A percentile compares a stretch with the other conserved stretches of the same genome.
phyloP scores from a whole-genome alignment of 2,329 filamentous ascomycete species.

The Leptoxyphium fumago region DNA sequence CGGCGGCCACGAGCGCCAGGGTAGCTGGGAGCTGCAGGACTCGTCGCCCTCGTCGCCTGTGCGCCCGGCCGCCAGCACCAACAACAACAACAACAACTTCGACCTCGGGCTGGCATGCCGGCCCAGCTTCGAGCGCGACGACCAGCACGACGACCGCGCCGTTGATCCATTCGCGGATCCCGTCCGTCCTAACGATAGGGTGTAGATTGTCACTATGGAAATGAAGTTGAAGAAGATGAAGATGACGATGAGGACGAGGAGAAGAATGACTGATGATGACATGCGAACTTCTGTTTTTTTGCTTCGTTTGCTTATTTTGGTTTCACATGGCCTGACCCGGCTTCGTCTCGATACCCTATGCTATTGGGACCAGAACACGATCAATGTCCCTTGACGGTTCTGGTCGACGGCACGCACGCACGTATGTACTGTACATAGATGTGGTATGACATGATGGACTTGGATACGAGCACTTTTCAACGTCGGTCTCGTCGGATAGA shows the following conservation, averaged over 20 bases:
- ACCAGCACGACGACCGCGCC: constrained; percentile 16
- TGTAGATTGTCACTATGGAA: constrained; percentile 20
- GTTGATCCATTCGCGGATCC: constrained; percentile 26
- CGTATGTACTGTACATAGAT: no score
- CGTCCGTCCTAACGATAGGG: constrained; percentile 32
- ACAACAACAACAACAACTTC: constrained; percentile 1
- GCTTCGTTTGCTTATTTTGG: background rate
- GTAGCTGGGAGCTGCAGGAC: constrained; percentile 42
- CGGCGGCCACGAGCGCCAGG: constrained; percentile 35
- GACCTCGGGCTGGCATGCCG: constrained; percentile 14
- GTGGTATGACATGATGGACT: no score
- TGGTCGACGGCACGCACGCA: no score
- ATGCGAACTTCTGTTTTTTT: background rate
- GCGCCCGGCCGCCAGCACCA: constrained; percentile 6
- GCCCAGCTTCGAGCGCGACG: constrained; percentile 32
- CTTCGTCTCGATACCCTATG: no score
- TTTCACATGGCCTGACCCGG: no score
- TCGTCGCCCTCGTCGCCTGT: constrained; percentile 16
- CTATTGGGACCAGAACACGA: no score
- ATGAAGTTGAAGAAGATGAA: background rate
- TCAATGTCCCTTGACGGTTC: no score
- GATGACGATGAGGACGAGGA: background rate
- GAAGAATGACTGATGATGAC: background rate
- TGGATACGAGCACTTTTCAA: no score
- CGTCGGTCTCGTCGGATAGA: no score